Percentiles rank a stretch among this genome's conserved stretches.
phyloP scores from a whole-genome alignment of 2,329 filamentous ascomycete species.

The Pestalotiopsis sp. region DNA sequence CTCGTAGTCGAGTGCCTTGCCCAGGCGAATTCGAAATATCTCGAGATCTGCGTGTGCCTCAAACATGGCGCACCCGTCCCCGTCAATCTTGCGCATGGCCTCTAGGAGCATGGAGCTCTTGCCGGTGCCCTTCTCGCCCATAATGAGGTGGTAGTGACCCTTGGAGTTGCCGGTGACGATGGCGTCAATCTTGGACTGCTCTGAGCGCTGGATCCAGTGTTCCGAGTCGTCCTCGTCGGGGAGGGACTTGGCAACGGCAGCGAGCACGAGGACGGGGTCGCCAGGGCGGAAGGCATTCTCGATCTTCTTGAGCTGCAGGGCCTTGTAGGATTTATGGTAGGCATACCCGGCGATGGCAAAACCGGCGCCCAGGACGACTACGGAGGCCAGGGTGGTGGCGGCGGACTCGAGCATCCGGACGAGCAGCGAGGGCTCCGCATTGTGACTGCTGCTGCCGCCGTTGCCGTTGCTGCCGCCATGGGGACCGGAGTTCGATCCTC shows the following conservation, averaged over 20 bases:
- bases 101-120: slow-evolving; percentile 93
- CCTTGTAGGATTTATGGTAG: slow-evolving; percentile 87
- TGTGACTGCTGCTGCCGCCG: slow-evolving; percentile 4
- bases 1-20: slow-evolving; percentile 93
- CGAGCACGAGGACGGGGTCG: slow-evolving; percentile 84
- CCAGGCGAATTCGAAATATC: slow-evolving; percentile 89
- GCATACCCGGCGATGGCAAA: slow-evolving; percentile 71
- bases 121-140: slow-evolving; percentile 94
- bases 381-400: slow-evolving; percentile 75
- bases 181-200: slow-evolving; percentile 79
- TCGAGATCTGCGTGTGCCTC: slow-evolving; percentile 95
- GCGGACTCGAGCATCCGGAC: slow-evolving; percentile 74
- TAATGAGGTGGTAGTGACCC: slow-evolving; percentile 88
- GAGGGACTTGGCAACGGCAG: slow-evolving; percentile 63
- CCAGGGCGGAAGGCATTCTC: slow-evolving; percentile 88
- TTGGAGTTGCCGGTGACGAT: slow-evolving; percentile 74
- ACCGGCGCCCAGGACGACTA: slow-evolving; percentile 68
- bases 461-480: not conserved
- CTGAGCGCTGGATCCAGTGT: slow-evolving; percentile 82
- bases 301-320: slow-evolving; percentile 89
- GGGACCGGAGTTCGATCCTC: not conserved
- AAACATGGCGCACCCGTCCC: slow-evolving; percentile 90
- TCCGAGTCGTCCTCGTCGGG: slow-evolving; percentile 49
- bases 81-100: slow-evolving; percentile 90
- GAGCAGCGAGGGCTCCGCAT: slow-evolving; percentile 36